Evolutionary conservation across 2,329 filamentous ascomycete genomes (phyloP).

Genomic region (Scedosporium dehoogii): DNA sequence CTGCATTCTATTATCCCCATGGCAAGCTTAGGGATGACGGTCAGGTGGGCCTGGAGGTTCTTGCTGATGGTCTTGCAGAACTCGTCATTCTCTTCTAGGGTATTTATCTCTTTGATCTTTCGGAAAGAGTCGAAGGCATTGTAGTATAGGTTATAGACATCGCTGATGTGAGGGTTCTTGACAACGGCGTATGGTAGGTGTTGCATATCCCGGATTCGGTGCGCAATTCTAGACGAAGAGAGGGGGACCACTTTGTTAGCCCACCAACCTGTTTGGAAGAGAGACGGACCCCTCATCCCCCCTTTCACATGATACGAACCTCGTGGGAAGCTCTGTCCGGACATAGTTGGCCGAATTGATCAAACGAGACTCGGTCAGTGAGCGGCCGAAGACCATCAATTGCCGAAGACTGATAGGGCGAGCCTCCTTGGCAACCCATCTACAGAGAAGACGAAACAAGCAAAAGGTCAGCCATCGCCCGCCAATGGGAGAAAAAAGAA

Average conservation of each 20-base stretch:
- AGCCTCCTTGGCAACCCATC: constrained; percentile 88
- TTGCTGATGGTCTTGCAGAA: constrained; percentile 73
- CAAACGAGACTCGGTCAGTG: constrained; percentile 78
- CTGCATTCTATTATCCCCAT: constrained; percentile 92
- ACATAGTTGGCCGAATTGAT: constrained; percentile 97
- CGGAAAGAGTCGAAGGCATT: constrained; percentile 89
- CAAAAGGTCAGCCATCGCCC: constrained; percentile 7
- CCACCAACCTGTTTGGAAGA: background rate
- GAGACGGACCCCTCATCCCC: background rate
- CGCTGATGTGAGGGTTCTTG: constrained; percentile 85
- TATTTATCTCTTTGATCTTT: constrained; percentile 72
- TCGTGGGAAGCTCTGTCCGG: constrained; percentile 81
- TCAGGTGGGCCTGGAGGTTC: constrained; percentile 78
- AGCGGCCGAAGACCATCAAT: constrained; percentile 93
- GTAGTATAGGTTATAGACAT: constrained; percentile 96
- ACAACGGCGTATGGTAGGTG: constrained; percentile 91
- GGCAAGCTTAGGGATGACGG: constrained; percentile 86
- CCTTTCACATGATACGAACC: constrained; percentile 33
- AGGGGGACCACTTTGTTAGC: background rate
- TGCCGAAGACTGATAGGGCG: constrained; percentile 93
- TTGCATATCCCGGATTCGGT: constrained; percentile 95
- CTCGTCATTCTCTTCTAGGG: constrained; percentile 77
- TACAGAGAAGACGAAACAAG: constrained; percentile 25
- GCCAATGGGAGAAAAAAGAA: background rate
- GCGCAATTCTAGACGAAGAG: constrained; percentile 56